phyloP scores from a whole-genome alignment of 2,329 filamentous ascomycete species.

The Ilyonectria sp. region DNA sequence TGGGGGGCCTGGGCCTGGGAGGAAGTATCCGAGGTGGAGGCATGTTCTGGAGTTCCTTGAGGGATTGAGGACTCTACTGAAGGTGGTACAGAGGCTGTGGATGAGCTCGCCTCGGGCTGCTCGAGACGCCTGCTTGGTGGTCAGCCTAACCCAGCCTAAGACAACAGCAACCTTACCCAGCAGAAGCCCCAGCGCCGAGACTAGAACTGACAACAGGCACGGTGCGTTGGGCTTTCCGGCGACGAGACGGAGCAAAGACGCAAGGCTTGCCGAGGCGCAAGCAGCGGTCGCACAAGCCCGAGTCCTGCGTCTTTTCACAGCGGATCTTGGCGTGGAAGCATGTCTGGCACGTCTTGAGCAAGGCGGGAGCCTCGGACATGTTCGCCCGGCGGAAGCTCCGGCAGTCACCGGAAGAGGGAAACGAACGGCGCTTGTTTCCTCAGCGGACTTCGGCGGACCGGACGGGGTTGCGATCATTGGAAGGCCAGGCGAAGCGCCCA shows the following conservation, averaged over 20 bases:
- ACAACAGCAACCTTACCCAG: slow-evolving; percentile 15
- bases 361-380: slow-evolving; percentile 25
- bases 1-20: slow-evolving; percentile 11
- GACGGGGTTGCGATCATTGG: too few relatives aligned
- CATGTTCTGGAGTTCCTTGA: slow-evolving; percentile 20
- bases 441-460: too few relatives aligned
- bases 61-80: slow-evolving; percentile 31
- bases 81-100: slow-evolving; percentile 33
- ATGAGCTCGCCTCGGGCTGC: slow-evolving; percentile 32
- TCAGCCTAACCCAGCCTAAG: slow-evolving; percentile 6
- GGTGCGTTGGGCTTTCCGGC: slow-evolving; percentile 42
- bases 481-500: too few relatives aligned
- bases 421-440: background rate
- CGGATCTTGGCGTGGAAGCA: slow-evolving; percentile 56
- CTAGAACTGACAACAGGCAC: slow-evolving; percentile 13
- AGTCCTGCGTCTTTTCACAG: slow-evolving; percentile 53
- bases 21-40: slow-evolving; percentile 5
- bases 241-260: slow-evolving; percentile 50
- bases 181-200: slow-evolving; percentile 2
- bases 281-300: slow-evolving; percentile 52
- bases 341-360: slow-evolving; percentile 53
- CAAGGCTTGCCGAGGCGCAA: slow-evolving; percentile 52
- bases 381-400: slow-evolving; percentile 11
- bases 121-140: slow-evolving; percentile 33
- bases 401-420: slow-evolving; percentile 4